Evolutionary conservation across 225 moss, liverwort and hornwort species (phyloP).

Genomic region (Pseudoscleropodium purum): DNA sequence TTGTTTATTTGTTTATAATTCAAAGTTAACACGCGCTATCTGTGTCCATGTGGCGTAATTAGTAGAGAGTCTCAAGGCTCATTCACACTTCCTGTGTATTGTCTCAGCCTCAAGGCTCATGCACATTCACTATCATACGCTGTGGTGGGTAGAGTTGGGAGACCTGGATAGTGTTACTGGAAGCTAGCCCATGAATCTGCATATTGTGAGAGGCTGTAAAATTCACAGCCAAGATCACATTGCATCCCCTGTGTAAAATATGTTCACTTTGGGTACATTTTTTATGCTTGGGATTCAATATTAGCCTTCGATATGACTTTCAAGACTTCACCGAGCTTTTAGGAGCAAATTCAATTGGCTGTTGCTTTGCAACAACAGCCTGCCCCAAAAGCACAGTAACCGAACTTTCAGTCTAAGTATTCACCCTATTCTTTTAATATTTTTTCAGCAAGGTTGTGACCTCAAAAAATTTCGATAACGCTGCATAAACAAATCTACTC

Average conservation of each 20-base stretch:
- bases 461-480: background rate
- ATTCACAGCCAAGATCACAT: background rate
- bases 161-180: background rate
- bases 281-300: background rate
- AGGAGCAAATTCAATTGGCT: background rate
- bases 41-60: background rate
- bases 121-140: background rate
- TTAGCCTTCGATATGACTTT: background rate
- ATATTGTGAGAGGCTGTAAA: background rate
- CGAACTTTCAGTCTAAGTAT: background rate
- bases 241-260: background rate
- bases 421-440: background rate
- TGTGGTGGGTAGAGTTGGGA: background rate
- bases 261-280: background rate
- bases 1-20: no score
- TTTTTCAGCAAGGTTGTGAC: background rate
- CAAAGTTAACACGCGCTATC: background rate
- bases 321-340: no score
- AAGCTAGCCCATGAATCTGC: background rate
- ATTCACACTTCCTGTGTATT: no score
- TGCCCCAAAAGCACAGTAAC: no score
- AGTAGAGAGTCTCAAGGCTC: background rate
- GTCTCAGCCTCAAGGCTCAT: no score
- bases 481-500: background rate
- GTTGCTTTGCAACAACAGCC: background rate